phyloP scores from a whole-genome alignment of 495 filamentous ascomycete species.

The Aspergillus mulundensis region DNA sequence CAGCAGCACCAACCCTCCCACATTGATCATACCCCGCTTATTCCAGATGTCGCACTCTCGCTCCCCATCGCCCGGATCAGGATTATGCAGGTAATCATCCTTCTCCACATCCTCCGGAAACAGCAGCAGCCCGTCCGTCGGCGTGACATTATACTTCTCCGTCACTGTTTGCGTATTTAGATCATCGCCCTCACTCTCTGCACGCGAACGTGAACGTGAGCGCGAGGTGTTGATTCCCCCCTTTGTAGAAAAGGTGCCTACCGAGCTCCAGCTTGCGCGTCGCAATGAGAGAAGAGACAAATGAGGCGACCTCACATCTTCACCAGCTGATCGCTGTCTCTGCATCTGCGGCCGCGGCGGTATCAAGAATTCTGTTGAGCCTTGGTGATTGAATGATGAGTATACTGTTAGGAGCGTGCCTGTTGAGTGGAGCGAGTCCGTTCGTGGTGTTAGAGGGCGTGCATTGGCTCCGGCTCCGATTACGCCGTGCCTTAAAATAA shows the following conservation, averaged over 20 bases:
- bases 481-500: conserved; percentile 2
- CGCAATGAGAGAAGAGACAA: conserved; percentile 43
- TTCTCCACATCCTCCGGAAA: conserved; percentile 77
- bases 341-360: conserved; percentile 40
- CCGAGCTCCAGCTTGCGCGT: conserved; percentile 61
- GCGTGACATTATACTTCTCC: conserved; percentile 74
- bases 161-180: conserved; percentile 75
- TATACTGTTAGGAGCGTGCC: conserved; percentile 21
- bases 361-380: conserved; percentile 58
- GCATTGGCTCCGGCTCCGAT: background rate
- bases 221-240: conserved; percentile 38
- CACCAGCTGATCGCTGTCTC: conserved; percentile 41
- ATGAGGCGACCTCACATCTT: conserved; percentile 38
- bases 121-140: conserved; percentile 63
- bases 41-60: conserved; percentile 65
- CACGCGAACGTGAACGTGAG: conserved; percentile 57
- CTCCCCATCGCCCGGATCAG: conserved; percentile 62
- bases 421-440: conserved; percentile 10
- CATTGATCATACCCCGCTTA: conserved; percentile 60
- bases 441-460: conserved; percentile 18
- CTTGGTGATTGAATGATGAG: conserved; percentile 31
- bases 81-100: conserved; percentile 74
- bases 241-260: conserved; percentile 52
- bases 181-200: conserved; percentile 61
- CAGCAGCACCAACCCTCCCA: conserved; percentile 61